These are phyloP conservation scores for Microstroma glucosiphilum DNA, from an alignment of 1,284 basidiomycete species.

Conservation along the genomic window DNA sequence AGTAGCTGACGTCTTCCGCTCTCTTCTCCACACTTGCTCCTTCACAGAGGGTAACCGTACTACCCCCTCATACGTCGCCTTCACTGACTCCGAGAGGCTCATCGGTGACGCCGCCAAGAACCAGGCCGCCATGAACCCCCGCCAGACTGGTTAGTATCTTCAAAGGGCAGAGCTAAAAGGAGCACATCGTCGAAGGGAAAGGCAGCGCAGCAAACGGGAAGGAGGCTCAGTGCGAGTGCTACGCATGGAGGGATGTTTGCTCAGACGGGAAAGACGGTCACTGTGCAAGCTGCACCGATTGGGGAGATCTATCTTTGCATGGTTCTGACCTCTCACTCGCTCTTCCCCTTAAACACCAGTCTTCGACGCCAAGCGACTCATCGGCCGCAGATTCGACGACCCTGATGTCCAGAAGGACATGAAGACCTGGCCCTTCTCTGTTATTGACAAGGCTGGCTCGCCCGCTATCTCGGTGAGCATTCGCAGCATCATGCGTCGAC, in stretches of 20 bases:
- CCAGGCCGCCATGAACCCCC: conserved; percentile 86
- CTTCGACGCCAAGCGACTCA: conserved; percentile 65
- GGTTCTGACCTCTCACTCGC: conserved; percentile 4
- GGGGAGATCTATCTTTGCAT: neutral
- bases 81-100: conserved; percentile 93
- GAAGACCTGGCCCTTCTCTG: conserved; percentile 67
- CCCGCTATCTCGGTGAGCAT: conserved; percentile 53
- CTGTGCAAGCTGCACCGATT: neutral
- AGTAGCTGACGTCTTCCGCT: neutral
- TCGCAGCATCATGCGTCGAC: too few species aligned
- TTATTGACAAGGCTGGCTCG: conserved; percentile 59
- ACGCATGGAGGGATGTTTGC: too few species aligned
- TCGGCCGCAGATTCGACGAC: conserved; percentile 85
- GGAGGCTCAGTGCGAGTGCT: too few species aligned
- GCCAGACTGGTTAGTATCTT: conserved; percentile 59
- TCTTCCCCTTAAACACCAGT: conserved; percentile 16
- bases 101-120: conserved; percentile 72
- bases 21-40: conserved; percentile 16
- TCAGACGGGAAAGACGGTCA: neutral
- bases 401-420: conserved; percentile 62
- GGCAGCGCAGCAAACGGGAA: too few species aligned
- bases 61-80: conserved; percentile 97
- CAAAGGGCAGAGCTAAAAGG: too few species aligned
- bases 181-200: too few species aligned
- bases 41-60: conserved; percentile 88